Evolutionary conservation across 2,329 filamentous ascomycete species (phyloP).

Genomic region (Alternaria brassicicola): DNA sequence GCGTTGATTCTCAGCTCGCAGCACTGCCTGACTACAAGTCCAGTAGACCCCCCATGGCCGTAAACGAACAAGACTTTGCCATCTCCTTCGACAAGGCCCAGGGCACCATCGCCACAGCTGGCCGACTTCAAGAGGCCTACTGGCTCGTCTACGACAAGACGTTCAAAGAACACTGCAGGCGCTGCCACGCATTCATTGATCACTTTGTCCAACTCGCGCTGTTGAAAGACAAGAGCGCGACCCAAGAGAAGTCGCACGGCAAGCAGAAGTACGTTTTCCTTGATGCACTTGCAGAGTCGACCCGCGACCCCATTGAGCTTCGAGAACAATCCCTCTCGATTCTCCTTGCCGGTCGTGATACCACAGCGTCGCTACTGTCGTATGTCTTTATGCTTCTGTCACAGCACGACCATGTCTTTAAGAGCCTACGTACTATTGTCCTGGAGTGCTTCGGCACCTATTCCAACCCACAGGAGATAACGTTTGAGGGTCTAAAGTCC

Average conservation of each 20-base stretch:
- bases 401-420: constrained; percentile 46
- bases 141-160: constrained; percentile 37
- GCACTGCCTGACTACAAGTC: constrained; percentile 27
- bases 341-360: constrained; percentile 83
- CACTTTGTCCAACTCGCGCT: constrained; percentile 34
- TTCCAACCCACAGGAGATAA: constrained; percentile 46
- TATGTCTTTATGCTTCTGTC: constrained; percentile 65
- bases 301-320: constrained; percentile 68
- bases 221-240: constrained; percentile 20
- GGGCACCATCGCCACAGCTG: constrained; percentile 14
- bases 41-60: constrained; percentile 10
- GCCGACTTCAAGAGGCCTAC: constrained; percentile 39
- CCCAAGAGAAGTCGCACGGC: constrained; percentile 17
- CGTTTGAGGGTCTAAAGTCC: constrained; percentile 47
- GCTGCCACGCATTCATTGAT: constrained; percentile 37
- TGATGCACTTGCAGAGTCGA: constrained; percentile 79
- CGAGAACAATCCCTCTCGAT: constrained; percentile 84
- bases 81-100: constrained; percentile 33
- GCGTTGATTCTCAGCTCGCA: constrained; percentile 38
- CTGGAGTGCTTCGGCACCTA: constrained; percentile 52
- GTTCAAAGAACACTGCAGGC: constrained; percentile 38
- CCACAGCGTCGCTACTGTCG: constrained; percentile 78
- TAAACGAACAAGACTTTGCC: constrained; percentile 32
- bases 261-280: constrained; percentile 73
- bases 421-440: constrained; percentile 46